Evolutionary conservation across 73 alveolate species (phyloP).

Genomic region (Uronychia binucleata): DNA sequence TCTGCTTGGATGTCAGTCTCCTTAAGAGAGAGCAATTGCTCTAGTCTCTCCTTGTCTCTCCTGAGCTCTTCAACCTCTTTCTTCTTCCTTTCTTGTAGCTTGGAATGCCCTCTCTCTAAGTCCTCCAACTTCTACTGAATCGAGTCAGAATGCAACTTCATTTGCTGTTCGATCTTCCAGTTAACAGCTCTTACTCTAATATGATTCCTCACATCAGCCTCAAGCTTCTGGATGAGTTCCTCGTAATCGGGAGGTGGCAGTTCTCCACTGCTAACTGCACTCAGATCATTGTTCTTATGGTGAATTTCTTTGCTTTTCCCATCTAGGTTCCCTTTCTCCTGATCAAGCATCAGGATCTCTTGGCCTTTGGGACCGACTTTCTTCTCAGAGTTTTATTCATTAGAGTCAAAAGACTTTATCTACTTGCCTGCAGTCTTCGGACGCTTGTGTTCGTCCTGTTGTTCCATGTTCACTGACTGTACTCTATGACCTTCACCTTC

Average conservation of each 20-base stretch:
- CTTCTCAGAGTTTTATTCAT: too few species aligned
- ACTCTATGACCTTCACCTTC: too few species aligned
- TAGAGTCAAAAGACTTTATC: too few species aligned
- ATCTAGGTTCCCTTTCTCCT: neutral
- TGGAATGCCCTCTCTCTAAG: constrained; percentile 40
- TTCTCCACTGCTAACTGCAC: neutral
- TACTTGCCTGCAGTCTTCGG: too few species aligned
- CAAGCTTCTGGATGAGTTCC: constrained; percentile 67
- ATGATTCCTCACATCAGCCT: constrained; percentile 85
- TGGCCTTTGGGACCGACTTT: too few species aligned
- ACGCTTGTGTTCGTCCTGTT: too few species aligned
- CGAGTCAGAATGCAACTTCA: constrained; percentile 78
- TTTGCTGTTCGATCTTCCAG: constrained; percentile 69
- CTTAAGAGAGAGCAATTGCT: neutral
- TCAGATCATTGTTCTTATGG: neutral
- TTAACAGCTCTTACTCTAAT: constrained; percentile 48
- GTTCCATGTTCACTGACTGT: too few species aligned
- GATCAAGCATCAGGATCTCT: too few species aligned
- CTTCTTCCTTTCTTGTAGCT: neutral
- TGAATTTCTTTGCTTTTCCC: neutral
- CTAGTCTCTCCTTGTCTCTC: neutral
- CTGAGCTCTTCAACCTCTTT: neutral
- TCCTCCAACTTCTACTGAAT: constrained; percentile 76
- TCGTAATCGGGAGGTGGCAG: constrained; percentile 28
- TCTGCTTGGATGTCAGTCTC: neutral